Conservation (phyloP, 306 rosid genomes). For the Medicago arabica region DNA sequence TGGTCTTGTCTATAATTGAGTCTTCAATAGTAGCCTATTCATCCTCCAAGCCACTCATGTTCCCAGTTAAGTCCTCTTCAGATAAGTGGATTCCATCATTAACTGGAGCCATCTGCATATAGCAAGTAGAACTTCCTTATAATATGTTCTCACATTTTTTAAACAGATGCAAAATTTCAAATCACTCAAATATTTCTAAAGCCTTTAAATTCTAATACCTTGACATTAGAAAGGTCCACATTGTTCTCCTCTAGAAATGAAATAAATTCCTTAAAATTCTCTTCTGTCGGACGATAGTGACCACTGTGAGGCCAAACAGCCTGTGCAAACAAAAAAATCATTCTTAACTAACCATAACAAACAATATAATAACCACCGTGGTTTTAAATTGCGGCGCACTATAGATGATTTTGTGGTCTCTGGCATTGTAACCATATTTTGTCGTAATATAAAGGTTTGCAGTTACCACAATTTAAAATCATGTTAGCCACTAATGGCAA, state of each 20-base stretch:
- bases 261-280: conserved; percentile 75
- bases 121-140: conserved; percentile 43
- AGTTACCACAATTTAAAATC: neutral
- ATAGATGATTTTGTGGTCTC: neutral
- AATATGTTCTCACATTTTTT: conserved; percentile 4
- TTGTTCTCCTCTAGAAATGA: conserved; percentile 64
- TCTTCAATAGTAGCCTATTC: conserved; percentile 43
- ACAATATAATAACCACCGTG: neutral
- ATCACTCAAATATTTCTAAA: neutral
- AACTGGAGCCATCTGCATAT: conserved; percentile 69
- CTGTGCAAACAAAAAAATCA: conserved; percentile 40
- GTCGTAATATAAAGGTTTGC: neutral
- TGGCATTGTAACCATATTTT: neutral
- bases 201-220: conserved; percentile 52
- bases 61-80: conserved; percentile 64
- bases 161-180: conserved; percentile 3
- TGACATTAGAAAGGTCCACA: conserved; percentile 68
- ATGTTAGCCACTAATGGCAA: neutral
- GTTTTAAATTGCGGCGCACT: neutral
- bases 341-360: neutral
- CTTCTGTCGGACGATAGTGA: conserved; percentile 85
- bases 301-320: conserved; percentile 97
- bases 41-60: conserved; percentile 53
- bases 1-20: conserved; percentile 1
- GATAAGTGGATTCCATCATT: conserved; percentile 66